Conservation (phyloP, 2,329 filamentous ascomycete genomes). For the Ascochyta lentis region DNA sequence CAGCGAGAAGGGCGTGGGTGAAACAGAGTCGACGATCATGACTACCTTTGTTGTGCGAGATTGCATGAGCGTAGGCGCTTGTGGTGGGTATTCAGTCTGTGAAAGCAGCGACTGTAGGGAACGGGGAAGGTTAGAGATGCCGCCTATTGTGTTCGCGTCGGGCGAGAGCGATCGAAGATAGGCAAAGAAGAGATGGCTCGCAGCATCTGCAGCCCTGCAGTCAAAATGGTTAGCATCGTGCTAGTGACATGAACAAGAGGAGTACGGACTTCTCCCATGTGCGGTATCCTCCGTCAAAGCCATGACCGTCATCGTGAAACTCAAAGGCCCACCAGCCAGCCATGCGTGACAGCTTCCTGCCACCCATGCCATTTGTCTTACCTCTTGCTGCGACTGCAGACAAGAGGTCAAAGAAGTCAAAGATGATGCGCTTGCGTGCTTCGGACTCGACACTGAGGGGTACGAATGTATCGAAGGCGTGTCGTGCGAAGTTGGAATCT, state of each 20-base stretch:
- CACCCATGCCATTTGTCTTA: constrained; percentile 90
- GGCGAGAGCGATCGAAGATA: constrained; percentile 90
- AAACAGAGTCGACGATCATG: constrained; percentile 96
- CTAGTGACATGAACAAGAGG: background rate
- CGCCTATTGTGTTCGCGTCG: constrained; percentile 72
- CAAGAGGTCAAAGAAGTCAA: constrained; percentile 94
- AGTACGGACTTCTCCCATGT: constrained; percentile 76
- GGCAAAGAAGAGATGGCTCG: constrained; percentile 96
- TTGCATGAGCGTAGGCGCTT: constrained; percentile 76
- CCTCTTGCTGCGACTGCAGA: constrained; percentile 90
- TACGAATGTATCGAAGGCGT: constrained; percentile 96
- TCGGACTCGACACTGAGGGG: constrained; percentile 90
- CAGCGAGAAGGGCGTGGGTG: constrained; percentile 90
- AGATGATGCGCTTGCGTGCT: constrained; percentile 85
- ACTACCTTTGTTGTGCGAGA: constrained; percentile 85
- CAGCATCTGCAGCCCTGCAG: constrained; percentile 85
- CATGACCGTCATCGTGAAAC: constrained; percentile 82
- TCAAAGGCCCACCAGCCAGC: constrained; percentile 99
- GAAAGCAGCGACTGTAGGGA: constrained; percentile 89
- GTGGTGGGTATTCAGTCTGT: constrained; percentile 92
- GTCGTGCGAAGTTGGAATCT: constrained; percentile 91
- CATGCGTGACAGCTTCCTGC: constrained; percentile 91
- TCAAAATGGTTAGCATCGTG: constrained; percentile 38
- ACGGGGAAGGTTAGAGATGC: constrained; percentile 85
- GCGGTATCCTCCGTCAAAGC: constrained; percentile 94